These are phyloP conservation scores for Naumovozyma dairenensis DNA, from an alignment of 805 yeast genomes.

Conservation along the genomic window DNA sequence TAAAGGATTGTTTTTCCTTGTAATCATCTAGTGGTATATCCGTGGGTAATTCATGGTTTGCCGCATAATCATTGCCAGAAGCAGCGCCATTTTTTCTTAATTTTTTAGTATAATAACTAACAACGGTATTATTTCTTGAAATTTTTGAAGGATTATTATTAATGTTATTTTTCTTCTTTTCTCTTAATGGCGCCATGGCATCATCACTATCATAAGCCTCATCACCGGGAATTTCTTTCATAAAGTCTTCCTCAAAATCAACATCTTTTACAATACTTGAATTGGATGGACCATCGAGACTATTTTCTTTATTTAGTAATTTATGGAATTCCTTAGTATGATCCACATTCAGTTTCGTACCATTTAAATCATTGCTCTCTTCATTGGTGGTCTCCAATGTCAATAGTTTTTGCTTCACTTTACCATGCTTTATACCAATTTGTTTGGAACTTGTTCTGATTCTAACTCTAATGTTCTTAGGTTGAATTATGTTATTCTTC, in stretches of 20 bases:
- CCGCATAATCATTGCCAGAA: slow-evolving; percentile 14
- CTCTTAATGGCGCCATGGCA: slow-evolving; percentile 25
- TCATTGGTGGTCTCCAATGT: slow-evolving; percentile 27
- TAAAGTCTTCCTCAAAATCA: slow-evolving; percentile 17
- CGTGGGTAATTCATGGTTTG: slow-evolving; percentile 15
- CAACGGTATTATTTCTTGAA: slow-evolving; percentile 23
- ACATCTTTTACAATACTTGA: slow-evolving; percentile 7
- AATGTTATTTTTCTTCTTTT: slow-evolving; percentile 7
- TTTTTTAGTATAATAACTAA: slow-evolving; percentile 27
- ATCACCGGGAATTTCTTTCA: slow-evolving; percentile 29
- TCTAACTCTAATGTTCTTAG: slow-evolving; percentile 27
- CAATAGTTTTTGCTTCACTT: slow-evolving; percentile 27
- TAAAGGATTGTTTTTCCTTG: slow-evolving; percentile 3
- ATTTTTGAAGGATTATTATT: slow-evolving; percentile 3
- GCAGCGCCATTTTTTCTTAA: slow-evolving; percentile 23
- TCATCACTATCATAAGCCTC: slow-evolving; percentile 31
- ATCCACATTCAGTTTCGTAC: slow-evolving; percentile 13
- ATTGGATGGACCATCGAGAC: slow-evolving; percentile 3
- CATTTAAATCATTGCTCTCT: slow-evolving; percentile 8
- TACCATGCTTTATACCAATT: slow-evolving; percentile 31
- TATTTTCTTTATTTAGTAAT: slow-evolving; percentile 16
- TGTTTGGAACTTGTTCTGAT: slow-evolving; percentile 29
- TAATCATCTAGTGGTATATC: slow-evolving; percentile 15
- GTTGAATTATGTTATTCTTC: slow-evolving; percentile 25
- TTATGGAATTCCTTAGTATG: slow-evolving; percentile 28